These are phyloP conservation scores for Orbilia brochopaga DNA, from an alignment of 2,329 filamentous ascomycete genomes.

Conservation along the genomic window DNA sequence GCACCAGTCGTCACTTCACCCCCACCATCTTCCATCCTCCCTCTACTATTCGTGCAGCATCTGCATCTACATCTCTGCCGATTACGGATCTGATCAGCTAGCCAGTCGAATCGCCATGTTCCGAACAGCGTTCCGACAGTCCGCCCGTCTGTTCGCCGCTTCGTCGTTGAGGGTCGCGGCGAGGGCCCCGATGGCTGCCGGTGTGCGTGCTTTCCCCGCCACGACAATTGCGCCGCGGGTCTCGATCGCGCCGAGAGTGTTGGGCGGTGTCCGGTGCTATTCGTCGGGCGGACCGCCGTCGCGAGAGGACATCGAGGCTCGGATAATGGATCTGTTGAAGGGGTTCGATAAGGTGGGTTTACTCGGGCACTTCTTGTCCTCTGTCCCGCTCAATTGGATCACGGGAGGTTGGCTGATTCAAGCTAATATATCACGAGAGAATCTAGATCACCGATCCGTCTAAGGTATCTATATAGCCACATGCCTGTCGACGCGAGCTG, in stretches of 20 bases:
- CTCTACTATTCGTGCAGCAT: background rate
- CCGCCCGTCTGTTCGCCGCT: slow-evolving; percentile 66
- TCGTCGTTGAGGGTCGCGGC: slow-evolving; percentile 64
- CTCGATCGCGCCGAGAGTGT: slow-evolving; percentile 56
- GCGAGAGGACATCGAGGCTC: slow-evolving; percentile 84
- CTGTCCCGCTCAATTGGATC: slow-evolving; percentile 6
- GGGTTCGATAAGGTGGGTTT: slow-evolving; percentile 91
- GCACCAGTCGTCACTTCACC: background rate
- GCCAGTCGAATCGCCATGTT: slow-evolving; percentile 73
- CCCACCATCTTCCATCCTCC: background rate
- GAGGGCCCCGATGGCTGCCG: slow-evolving; percentile 66
- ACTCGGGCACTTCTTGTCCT: background rate
- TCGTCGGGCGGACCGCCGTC: slow-evolving; percentile 78
- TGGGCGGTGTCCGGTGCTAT: slow-evolving; percentile 80
- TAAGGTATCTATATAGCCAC: slow-evolving; percentile 63
- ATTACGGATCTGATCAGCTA: background rate
- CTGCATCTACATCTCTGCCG: background rate
- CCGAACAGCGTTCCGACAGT: slow-evolving; percentile 82
- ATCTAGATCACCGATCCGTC: slow-evolving; percentile 70
- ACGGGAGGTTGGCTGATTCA: background rate
- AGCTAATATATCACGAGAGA: slow-evolving; percentile 50
- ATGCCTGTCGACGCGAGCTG: slow-evolving; percentile 40
- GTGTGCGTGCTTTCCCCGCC: slow-evolving; percentile 69
- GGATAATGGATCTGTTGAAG: slow-evolving; percentile 89
- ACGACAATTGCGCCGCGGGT: slow-evolving; percentile 59